phyloP scores from a whole-genome alignment of 257 asterid genomes.

The Nicotiana obtusifolia region DNA sequence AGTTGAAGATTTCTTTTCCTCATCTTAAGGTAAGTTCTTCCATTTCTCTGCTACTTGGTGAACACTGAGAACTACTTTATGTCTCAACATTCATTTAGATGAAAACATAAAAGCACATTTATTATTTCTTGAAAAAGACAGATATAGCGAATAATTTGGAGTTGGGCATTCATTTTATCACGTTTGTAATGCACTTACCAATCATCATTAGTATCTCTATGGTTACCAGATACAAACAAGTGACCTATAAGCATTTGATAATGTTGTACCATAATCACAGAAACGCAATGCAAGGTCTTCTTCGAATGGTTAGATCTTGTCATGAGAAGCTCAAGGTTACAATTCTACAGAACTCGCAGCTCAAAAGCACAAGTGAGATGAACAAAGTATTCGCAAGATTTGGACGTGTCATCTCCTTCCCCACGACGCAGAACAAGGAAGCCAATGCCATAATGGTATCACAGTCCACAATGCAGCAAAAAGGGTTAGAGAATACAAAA shows the following conservation, averaged over 20 bases:
- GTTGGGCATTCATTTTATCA: background rate
- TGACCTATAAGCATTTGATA: background rate
- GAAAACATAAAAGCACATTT: background rate
- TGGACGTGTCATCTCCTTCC: conserved; percentile 21
- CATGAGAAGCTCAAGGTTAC: conserved; percentile 23
- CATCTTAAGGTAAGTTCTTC: conserved; percentile 5
- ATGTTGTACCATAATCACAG: background rate
- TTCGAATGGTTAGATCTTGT: conserved; percentile 35
- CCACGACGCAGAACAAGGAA: conserved; percentile 10
- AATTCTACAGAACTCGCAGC: conserved; percentile 14
- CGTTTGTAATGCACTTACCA: background rate
- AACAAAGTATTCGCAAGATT: conserved; percentile 9
- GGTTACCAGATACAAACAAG: background rate
- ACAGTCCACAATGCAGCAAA: conserved; percentile 27
- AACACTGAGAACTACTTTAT: background rate
- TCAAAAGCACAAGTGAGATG: background rate
- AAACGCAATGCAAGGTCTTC: conserved; percentile 41
- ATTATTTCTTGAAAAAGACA: background rate
- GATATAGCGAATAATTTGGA: background rate
- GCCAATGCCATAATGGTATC: conserved; percentile 13
- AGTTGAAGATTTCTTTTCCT: background rate
- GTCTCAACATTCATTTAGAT: background rate
- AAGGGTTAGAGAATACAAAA: conserved; percentile 56
- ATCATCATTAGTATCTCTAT: background rate
- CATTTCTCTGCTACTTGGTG: background rate